These are phyloP conservation scores for Syzygium malaccense DNA, from an alignment of 441 rosid species.

Conservation along the genomic window DNA sequence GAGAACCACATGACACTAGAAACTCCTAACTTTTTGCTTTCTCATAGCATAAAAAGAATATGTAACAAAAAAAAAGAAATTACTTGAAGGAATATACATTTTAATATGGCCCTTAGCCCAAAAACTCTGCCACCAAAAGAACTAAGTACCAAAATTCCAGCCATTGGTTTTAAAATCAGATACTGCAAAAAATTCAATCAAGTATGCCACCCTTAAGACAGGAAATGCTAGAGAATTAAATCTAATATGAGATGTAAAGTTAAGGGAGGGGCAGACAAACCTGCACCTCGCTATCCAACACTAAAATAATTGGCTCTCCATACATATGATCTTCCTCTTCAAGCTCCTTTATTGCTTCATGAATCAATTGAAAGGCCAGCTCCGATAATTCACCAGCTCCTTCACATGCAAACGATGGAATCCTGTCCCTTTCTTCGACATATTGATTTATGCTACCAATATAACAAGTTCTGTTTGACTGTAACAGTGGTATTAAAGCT, in stretches of 20 bases:
- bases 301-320: constrained; percentile 73
- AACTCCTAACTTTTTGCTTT: not conserved
- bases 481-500: constrained; percentile 37
- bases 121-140: not conserved
- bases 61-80: not conserved
- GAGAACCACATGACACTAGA: not conserved
- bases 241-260: not conserved
- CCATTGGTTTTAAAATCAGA: not conserved
- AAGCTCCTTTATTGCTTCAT: constrained; percentile 57
- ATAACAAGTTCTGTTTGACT: constrained; percentile 52
- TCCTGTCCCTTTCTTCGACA: constrained; percentile 28
- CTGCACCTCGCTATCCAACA: constrained; percentile 83
- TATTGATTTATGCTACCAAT: constrained; percentile 32
- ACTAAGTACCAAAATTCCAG: not conserved
- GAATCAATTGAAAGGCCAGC: constrained; percentile 53
- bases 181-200: not conserved
- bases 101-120: not conserved
- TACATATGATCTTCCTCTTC: constrained; percentile 25
- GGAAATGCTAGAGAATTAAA: not conserved
- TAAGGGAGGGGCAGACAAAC: constrained; percentile 18
- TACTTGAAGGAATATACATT: not conserved
- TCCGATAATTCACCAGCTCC: constrained; percentile 23
- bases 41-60: not conserved
- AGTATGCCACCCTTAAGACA: not conserved
- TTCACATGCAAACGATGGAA: constrained; percentile 16